A percentile compares a stretch with the other conserved stretches of the same genome.
phyloP scores from a whole-genome alignment of 352 stramenopile species.

The Phytophthora constricta region DNA sequence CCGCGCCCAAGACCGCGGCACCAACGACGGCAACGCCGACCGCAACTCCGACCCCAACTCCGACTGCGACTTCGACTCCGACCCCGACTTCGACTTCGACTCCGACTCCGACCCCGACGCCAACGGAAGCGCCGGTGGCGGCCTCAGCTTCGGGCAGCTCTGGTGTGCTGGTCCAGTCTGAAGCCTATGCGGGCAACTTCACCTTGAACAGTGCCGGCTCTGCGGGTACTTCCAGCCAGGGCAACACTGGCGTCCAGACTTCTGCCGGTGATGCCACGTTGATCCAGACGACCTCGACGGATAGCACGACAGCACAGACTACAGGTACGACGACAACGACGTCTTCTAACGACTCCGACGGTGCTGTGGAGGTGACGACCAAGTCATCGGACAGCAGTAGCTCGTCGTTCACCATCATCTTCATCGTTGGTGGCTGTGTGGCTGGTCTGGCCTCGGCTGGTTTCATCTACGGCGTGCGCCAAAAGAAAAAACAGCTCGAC shows the following conservation, averaged over 20 bases:
- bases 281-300: conserved; percentile 6
- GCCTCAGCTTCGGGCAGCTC: conserved; percentile 10
- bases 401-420: conserved; percentile 40
- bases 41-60: conserved; percentile 24
- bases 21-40: conserved; percentile 26
- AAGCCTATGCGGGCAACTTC: conserved; percentile 39
- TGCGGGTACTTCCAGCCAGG: conserved; percentile 1
- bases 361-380: conserved; percentile 50
- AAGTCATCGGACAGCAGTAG: conserved; percentile 42
- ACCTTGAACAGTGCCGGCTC: conserved; percentile 32
- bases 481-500: conserved; percentile 61
- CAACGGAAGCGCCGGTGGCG: conserved; percentile 34
- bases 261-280: conserved; percentile 21
- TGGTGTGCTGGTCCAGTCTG: conserved; percentile 27
- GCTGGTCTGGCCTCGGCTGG: conserved; percentile 43
- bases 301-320: conserved; percentile 20
- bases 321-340: conserved; percentile 28
- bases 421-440: conserved; percentile 43
- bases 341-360: conserved; percentile 23
- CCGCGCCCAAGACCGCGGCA: conserved; percentile 23
- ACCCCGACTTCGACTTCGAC: conserved; percentile 20
- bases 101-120: conserved; percentile 28
- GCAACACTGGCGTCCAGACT: conserved; percentile 28
- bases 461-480: conserved; percentile 54
- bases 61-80: conserved; percentile 27